Evolutionary conservation across 192 early-diverging fungal genomes (phyloP).

Genomic region (Coemansia sp.): DNA sequence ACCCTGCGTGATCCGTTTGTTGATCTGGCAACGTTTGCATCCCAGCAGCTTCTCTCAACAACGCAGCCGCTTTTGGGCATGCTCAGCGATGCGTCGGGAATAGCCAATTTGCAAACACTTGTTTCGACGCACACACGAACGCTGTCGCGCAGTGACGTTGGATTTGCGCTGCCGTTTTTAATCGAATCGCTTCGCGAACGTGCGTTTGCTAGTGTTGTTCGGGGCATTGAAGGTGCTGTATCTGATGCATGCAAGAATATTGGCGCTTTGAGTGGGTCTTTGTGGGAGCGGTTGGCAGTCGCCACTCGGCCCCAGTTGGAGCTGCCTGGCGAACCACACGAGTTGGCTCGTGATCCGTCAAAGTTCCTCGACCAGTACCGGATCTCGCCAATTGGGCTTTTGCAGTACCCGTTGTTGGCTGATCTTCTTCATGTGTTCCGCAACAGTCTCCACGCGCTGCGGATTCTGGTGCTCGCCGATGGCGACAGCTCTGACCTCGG

Average conservation of each 20-base stretch:
- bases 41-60: constrained; percentile 21
- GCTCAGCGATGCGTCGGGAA: constrained; percentile 39
- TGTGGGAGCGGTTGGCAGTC: constrained; percentile 41
- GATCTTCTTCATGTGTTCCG: constrained; percentile 45
- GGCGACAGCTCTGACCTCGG: neutral
- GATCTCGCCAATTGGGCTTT: constrained; percentile 42
- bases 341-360: constrained; percentile 1
- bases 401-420: constrained; percentile 47
- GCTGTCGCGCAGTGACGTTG: constrained; percentile 24
- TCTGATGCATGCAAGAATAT: constrained; percentile 15
- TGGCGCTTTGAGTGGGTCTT: neutral
- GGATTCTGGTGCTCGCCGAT: constrained; percentile 47
- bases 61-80: constrained; percentile 22
- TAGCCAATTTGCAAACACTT: constrained; percentile 26
- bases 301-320: constrained; percentile 34
- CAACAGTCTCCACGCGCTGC: constrained; percentile 40
- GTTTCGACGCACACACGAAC: constrained; percentile 23
- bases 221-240: constrained; percentile 27
- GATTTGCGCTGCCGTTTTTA: constrained; percentile 31
- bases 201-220: constrained; percentile 40
- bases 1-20: constrained; percentile 16
- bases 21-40: constrained; percentile 35
- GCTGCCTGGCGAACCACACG: constrained; percentile 11
- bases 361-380: constrained; percentile 33
- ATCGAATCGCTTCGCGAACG: constrained; percentile 32